A percentile compares a stretch with the other conserved stretches of the same genome.
Conservation (phyloP, 2,329 filamentous ascomycete genomes). For the Diplodia seriata region DNA sequence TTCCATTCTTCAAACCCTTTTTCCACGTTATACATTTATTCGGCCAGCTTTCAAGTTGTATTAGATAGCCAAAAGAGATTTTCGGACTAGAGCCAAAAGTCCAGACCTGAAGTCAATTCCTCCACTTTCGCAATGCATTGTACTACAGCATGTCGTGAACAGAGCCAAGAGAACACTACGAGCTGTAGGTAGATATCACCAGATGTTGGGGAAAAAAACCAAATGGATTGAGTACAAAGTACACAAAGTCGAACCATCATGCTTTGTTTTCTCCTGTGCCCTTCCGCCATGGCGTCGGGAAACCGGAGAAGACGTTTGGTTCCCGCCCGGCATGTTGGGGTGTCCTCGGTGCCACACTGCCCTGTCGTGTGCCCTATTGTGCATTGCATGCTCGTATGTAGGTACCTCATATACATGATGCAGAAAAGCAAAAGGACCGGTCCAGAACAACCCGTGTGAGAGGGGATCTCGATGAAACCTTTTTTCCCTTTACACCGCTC, state of each 20-base stretch:
- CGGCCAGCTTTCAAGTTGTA: not conserved
- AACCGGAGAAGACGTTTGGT: not conserved
- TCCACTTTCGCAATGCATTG: not conserved
- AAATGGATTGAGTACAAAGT: not conserved
- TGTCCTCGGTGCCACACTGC: not conserved
- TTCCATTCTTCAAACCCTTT: not conserved
- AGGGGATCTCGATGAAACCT: not conserved
- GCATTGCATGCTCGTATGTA: not conserved
- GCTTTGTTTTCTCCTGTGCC: not conserved
- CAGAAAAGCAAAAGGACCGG: not conserved
- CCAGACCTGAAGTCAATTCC: not conserved
- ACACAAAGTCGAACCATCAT: not conserved
- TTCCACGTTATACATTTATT: not conserved
- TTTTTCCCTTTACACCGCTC: not conserved
- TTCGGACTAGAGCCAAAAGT: not conserved
- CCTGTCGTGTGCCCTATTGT: not conserved
- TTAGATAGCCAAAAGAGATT: not conserved
- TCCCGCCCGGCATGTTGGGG: not conserved
- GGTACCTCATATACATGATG: not conserved
- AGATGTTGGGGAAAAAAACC: not conserved
- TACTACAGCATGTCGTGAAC: too few relatives aligned
- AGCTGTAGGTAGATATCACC: not conserved
- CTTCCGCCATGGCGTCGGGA: not conserved
- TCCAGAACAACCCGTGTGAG: not conserved
- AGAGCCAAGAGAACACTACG: not conserved